These are phyloP conservation scores for Coniochaeta ligniaria DNA, from an alignment of 2,329 filamentous ascomycete species.

Conservation along the genomic window DNA sequence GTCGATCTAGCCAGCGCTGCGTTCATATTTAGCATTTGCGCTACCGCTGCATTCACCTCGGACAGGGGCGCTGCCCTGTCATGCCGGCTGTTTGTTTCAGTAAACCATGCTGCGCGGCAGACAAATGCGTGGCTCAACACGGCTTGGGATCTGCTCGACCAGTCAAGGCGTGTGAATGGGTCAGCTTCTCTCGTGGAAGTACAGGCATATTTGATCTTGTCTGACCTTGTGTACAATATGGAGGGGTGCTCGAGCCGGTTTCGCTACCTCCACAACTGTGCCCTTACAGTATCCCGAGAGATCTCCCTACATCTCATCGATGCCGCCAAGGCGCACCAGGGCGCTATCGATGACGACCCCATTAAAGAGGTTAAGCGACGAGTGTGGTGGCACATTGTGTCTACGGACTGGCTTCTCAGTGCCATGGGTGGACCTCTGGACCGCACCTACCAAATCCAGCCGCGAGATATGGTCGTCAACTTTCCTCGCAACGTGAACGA, in stretches of 20 bases:
- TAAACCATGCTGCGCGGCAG: slow-evolving; percentile 9
- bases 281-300: slow-evolving; percentile 22
- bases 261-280: slow-evolving; percentile 20
- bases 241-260: slow-evolving; percentile 27
- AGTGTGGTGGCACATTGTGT: slow-evolving; percentile 36
- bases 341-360: slow-evolving; percentile 13
- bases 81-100: slow-evolving; percentile 8
- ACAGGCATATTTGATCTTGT: slow-evolving; percentile 28
- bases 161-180: slow-evolving; percentile 18
- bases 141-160: slow-evolving; percentile 26
- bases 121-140: slow-evolving; percentile 23
- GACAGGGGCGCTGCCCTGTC: not conserved
- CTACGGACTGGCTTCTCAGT: slow-evolving; percentile 32
- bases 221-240: slow-evolving; percentile 29
- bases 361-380: slow-evolving; percentile 29
- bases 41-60: slow-evolving; percentile 21
- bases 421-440: slow-evolving; percentile 27
- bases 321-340: slow-evolving; percentile 12
- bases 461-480: slow-evolving; percentile 28
- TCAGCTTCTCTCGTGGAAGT: slow-evolving; percentile 24
- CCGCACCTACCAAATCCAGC: slow-evolving; percentile 20
- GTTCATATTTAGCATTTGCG: slow-evolving; percentile 18
- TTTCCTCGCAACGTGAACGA: slow-evolving; percentile 31
- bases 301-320: slow-evolving; percentile 32
- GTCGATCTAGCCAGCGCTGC: slow-evolving; percentile 16